Base-by-base conservation (phyloP, 768 basidiomycete genomes). In the Hebeloma cylindrosporum region DNA sequence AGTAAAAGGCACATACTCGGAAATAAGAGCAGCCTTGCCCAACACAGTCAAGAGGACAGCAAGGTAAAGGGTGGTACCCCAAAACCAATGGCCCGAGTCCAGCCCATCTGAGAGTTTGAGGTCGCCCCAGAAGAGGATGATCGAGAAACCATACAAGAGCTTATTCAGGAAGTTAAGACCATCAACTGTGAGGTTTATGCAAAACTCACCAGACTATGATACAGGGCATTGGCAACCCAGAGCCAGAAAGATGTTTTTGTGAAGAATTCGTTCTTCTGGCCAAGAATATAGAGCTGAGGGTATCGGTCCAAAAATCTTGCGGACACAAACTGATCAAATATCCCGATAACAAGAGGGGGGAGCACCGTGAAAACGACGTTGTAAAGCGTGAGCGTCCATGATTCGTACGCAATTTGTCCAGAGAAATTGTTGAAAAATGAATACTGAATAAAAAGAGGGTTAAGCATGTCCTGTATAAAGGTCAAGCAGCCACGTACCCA, bases 381-480 rank as follows among this genome's bases (percentile, higher is more conserved):
- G 73, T 96, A 98, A 59, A 94, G 77, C 0, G 96, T 93, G 59
- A 98, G 78, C 6, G 96, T 95, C 96, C 96, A 99, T 16, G 94
- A 96, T 69, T 99, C 96, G 62, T 93, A 94, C 39, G 93, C 89
- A 50, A 98, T 94, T 64, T 98, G 96, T 14, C 96, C 96, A 0
- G 96, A 99, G 71, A 96, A 98, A 59, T 95, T 96, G 75, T 98
- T 99, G 79, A 94, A 91, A 75, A 97, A 95, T 7, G 96, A 96
- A 66, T 82, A 99, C 95, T 97, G 38, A n/a, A 38, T 2, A 29
- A 75, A 97, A 95, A 7, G 96, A 96, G 66, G 82, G 98, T 95
- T 97, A 39, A n/a, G 37, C 1, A 29, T 13, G 8, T 17, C 10
- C 43, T 16, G 45, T 26, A 37, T 42, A 14, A 40, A 35, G n/a